Percentiles rank a stretch among this genome's conserved stretches.
phyloP scores from a whole-genome alignment of 2,329 filamentous ascomycete genomes.

The Claviceps monticola region DNA sequence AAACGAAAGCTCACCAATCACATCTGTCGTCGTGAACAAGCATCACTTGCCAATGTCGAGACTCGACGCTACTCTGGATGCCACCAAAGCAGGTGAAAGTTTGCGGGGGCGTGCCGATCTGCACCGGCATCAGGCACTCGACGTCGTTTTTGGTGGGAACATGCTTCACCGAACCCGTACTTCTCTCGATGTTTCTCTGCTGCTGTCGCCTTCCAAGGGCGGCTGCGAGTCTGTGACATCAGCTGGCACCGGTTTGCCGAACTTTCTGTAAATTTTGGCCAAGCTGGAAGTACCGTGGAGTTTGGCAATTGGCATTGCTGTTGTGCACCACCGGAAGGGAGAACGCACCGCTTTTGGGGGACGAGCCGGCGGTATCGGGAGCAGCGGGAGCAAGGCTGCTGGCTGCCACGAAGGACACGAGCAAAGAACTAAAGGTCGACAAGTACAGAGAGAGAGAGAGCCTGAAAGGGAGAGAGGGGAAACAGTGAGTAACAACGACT shows the following conservation, averaged over 20 bases:
- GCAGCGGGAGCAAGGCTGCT: not conserved
- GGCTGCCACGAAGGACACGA: slow-evolving; percentile 9
- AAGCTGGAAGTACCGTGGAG: slow-evolving; percentile 7
- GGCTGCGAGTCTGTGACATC: too few relatives aligned
- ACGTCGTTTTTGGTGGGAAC: slow-evolving; percentile 5
- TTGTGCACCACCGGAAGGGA: slow-evolving; percentile 6
- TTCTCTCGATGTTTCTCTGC: not conserved
- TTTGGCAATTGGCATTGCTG: slow-evolving; percentile 4
- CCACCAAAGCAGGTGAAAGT: slow-evolving; percentile 41
- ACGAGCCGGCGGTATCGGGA: slow-evolving; percentile 4
- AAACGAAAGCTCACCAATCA: slow-evolving; percentile 39
- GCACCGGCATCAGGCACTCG: slow-evolving; percentile 8
- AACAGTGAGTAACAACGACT: too few relatives aligned
- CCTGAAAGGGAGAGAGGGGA: too few relatives aligned
- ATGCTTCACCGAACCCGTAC: slow-evolving; percentile 5
- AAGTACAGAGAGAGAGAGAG: not conserved
- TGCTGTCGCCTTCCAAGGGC: not conserved
- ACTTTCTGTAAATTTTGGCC: slow-evolving; percentile 9
- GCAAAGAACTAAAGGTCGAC: slow-evolving; percentile 10
- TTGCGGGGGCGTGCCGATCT: slow-evolving; percentile 11
- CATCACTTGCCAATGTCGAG: slow-evolving; percentile 32
- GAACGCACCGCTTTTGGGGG: not conserved
- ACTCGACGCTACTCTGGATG: slow-evolving; percentile 47
- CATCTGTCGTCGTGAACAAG: slow-evolving; percentile 38
- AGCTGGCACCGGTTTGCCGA: not conserved